These are phyloP conservation scores for Fusarium decemcellulare DNA, from an alignment of 2,329 filamentous ascomycete genomes.

Conservation along the genomic window DNA sequence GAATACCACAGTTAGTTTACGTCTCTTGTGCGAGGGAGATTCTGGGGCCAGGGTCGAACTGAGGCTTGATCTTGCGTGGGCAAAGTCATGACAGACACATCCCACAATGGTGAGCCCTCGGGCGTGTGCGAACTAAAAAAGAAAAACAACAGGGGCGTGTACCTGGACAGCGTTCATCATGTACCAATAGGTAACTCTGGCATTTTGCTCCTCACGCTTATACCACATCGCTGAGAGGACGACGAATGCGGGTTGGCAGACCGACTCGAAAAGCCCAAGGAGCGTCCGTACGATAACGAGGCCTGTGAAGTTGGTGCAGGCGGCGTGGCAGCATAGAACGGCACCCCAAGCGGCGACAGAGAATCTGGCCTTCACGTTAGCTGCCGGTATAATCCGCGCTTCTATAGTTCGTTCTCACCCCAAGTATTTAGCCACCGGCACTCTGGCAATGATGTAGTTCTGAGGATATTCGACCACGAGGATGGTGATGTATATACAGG, in stretches of 20 bases:
- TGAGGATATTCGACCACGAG: conserved; percentile 80
- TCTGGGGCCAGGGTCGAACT: neutral
- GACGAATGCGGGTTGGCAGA: conserved; percentile 77
- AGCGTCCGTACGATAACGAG: conserved; percentile 74
- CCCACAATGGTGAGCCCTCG: neutral
- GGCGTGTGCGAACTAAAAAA: neutral
- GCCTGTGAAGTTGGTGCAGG: conserved; percentile 71
- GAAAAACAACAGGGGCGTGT: neutral
- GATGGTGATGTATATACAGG: conserved; percentile 81
- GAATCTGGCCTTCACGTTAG: conserved; percentile 52
- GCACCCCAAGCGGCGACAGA: conserved; percentile 76
- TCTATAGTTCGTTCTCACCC: neutral
- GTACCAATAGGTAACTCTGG: conserved; percentile 77
- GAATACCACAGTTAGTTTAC: conserved; percentile 79
- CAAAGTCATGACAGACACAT: neutral
- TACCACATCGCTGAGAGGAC: conserved; percentile 80
- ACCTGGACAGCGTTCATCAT: conserved; percentile 5
- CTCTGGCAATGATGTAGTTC: conserved; percentile 69
- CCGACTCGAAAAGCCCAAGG: conserved; percentile 79
- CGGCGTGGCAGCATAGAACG: conserved; percentile 72
- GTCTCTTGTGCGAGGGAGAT: conserved; percentile 46
- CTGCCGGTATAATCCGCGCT: neutral
- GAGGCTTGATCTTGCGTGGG: neutral
- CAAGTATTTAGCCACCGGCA: conserved; percentile 78
- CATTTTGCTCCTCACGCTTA: conserved; percentile 68